phyloP scores from a whole-genome alignment of 2,329 filamentous ascomycete species.

The Colletotrichum spinosum region DNA sequence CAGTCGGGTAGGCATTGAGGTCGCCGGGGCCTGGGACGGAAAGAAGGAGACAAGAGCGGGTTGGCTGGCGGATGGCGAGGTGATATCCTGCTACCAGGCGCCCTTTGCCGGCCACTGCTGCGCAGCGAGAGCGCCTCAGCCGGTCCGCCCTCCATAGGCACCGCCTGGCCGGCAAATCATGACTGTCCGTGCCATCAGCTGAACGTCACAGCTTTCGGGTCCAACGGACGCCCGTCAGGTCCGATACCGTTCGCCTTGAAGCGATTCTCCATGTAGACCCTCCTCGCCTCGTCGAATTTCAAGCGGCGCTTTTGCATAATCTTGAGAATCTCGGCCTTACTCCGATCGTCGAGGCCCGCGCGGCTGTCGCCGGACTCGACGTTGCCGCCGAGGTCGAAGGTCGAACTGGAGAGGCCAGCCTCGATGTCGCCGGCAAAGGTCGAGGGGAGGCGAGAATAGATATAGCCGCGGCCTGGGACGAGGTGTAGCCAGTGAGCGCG shows the following conservation, averaged over 20 bases:
- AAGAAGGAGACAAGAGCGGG: too few species aligned
- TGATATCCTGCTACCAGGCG: too few species aligned
- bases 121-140: too few species aligned
- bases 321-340: constrained; percentile 83
- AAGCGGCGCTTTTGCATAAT: constrained; percentile 92
- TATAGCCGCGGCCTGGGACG: constrained; percentile 66
- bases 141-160: too few species aligned
- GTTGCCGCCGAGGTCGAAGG: constrained; percentile 87
- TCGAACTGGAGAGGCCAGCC: constrained; percentile 83
- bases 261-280: constrained; percentile 84
- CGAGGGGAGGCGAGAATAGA: constrained; percentile 82
- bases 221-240: constrained; percentile 85
- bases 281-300: constrained; percentile 90
- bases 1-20: too few species aligned
- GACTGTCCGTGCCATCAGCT: constrained; percentile 57
- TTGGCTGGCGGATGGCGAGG: too few species aligned
- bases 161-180: not conserved
- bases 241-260: constrained; percentile 92
- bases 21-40: too few species aligned
- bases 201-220: constrained; percentile 97
- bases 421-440: constrained; percentile 89
- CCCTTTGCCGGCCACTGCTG: too few species aligned
- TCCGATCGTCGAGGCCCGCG: constrained; percentile 81
- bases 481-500: constrained; percentile 80
- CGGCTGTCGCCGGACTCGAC: constrained; percentile 82